A percentile compares a stretch with the other conserved stretches of the same genome.
Conservation (phyloP, 495 filamentous ascomycete species). For the Rostrohypoxylon terebratum region DNA sequence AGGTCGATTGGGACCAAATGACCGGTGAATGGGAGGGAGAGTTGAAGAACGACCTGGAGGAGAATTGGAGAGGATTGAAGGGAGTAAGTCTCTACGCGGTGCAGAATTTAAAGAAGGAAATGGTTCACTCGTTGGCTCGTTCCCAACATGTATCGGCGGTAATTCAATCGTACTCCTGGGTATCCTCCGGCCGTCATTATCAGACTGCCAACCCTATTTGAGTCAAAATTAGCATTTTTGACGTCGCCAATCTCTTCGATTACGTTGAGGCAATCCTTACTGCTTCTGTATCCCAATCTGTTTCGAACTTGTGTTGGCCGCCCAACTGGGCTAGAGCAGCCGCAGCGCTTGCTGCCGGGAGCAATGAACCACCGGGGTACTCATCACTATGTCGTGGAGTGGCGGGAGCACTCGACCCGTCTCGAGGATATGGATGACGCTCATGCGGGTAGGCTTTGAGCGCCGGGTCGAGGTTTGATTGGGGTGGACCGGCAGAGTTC, state of each 20-base stretch:
- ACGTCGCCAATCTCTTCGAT: conserved; percentile 11
- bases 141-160: conserved; percentile 72
- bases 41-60: conserved; percentile 89
- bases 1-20: conserved; percentile 69
- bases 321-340: conserved; percentile 90
- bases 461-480: conserved; percentile 40
- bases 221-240: conserved; percentile 42
- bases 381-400: conserved; percentile 82
- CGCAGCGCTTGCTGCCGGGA: conserved; percentile 80
- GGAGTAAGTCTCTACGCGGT: conserved; percentile 75
- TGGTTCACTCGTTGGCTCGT: conserved; percentile 76
- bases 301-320: conserved; percentile 77
- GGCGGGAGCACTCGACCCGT: conserved; percentile 75
- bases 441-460: conserved; percentile 58
- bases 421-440: conserved; percentile 63
- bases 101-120: conserved; percentile 71
- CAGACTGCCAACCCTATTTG: conserved; percentile 75
- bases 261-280: conserved; percentile 62
- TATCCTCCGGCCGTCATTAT: conserved; percentile 70
- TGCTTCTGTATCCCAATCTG: conserved; percentile 86
- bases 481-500: conserved; percentile 48
- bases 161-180: conserved; percentile 75
- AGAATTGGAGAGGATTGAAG: conserved; percentile 82
- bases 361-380: conserved; percentile 67
- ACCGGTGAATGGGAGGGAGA: conserved; percentile 80